Percentiles rank a stretch among this genome's conserved stretches.
These are phyloP conservation scores for Ustulina deusta DNA, from an alignment of 2,329 filamentous ascomycete species.

Conservation along the genomic window DNA sequence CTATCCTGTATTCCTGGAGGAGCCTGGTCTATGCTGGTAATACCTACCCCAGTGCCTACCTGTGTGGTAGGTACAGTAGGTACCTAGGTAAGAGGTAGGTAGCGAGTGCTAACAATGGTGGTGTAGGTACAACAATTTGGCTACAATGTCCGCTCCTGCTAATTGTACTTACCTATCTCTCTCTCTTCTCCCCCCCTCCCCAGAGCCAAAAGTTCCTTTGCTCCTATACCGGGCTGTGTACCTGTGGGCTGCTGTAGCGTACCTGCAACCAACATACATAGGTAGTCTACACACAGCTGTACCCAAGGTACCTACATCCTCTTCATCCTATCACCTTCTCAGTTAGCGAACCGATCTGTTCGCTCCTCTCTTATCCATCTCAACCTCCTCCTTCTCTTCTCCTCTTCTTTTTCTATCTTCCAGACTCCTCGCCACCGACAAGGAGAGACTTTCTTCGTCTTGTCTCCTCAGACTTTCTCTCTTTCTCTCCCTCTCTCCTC, in stretches of 20 bases:
- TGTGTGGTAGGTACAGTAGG: neutral
- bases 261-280: slow-evolving; percentile 17
- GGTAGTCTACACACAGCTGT: slow-evolving; percentile 32
- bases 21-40: neutral
- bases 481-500: slow-evolving; percentile 43
- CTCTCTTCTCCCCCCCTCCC: neutral
- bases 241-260: slow-evolving; percentile 22
- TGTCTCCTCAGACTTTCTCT: slow-evolving; percentile 40
- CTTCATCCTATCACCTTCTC: slow-evolving; percentile 40
- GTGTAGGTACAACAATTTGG: slow-evolving; percentile 22
- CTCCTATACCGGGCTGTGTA: slow-evolving; percentile 34
- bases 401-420: slow-evolving; percentile 44
- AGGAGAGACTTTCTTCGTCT: slow-evolving; percentile 40
- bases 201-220: slow-evolving; percentile 33
- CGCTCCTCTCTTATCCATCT: slow-evolving; percentile 47
- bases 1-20: neutral
- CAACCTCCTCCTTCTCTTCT: slow-evolving; percentile 44
- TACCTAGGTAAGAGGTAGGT: neutral
- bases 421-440: slow-evolving; percentile 38
- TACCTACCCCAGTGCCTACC: neutral
- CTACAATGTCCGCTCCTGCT: slow-evolving; percentile 20
- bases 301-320: slow-evolving; percentile 31
- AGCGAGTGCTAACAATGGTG: slow-evolving; percentile 1
- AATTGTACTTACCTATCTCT: slow-evolving; percentile 6
- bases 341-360: slow-evolving; percentile 50